Evolutionary conservation across 1,284 basidiomycete species (phyloP), one percentile per base, ranked within the genome.

Genomic region (Malassezia japonica): DNA sequence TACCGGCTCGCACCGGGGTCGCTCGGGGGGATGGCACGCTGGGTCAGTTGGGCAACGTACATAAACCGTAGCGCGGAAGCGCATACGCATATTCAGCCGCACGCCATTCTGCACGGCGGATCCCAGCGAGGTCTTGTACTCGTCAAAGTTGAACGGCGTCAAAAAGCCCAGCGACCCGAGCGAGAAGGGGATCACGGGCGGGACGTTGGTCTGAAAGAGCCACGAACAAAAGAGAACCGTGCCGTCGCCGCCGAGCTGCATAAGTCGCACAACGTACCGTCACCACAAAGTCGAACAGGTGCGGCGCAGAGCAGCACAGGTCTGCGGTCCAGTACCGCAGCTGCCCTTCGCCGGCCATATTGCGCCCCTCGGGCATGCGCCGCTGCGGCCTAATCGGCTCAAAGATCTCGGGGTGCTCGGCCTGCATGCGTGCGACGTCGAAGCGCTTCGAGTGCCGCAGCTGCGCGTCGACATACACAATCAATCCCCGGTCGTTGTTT

Each of bases 161-260:
- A 98, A 81, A 78, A 99, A 98, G 10, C 94, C 94, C 20, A 99
- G 81, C 8, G 92, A 98, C 36, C 94, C 94, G n/a, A 98, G 81
- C 0, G 94, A 90, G 73, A 98, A 98, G 0, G 94, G 85, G 23
- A 99, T 82, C 32, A 98, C 89, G 5, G 94, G 94, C 10, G 94
- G 94, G 10, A 98, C 94, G 67, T 96, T 89, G 59, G 84, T 83
- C 73, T 98, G 94, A 79, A 99, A 99, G 29, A 99, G 79, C 94
- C 94, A 98, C 4, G 94, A 98, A 5, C 94, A 95, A 77, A 96
- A 98, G 18, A 99, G 80, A 1, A 98, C 92, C 0, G 94, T 99
- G 10, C 94, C 94, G 72, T 99, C 94, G 15, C 94, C 94, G 38
- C 94, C 94, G 54, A 72, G 58, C n/a, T 56, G 34, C 16, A 15